Evolutionary conservation across 331 rosid species (phyloP).

Genomic region (Cydonia oblonga): DNA sequence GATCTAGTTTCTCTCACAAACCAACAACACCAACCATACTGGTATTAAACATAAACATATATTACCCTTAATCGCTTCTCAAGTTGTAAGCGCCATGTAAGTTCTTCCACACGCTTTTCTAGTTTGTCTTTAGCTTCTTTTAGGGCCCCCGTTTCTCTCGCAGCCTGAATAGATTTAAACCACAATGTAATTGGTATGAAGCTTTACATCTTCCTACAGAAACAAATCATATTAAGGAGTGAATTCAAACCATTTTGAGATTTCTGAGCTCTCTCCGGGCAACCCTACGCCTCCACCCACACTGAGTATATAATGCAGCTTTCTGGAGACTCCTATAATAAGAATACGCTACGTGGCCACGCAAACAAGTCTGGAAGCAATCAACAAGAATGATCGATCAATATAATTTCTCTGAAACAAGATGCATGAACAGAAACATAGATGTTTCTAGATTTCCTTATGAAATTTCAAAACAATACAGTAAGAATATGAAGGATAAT

Average conservation of each 20-base stretch:
- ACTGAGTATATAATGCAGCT: constrained; percentile 75
- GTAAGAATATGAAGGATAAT: constrained; percentile 12
- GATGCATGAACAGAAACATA: background rate
- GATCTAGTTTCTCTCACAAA: background rate
- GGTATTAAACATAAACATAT: constrained; percentile 4
- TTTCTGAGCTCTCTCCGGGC: constrained; percentile 88
- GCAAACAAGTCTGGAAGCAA: constrained; percentile 65
- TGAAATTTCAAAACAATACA: constrained; percentile 6
- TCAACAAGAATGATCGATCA: background rate
- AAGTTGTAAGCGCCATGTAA: constrained; percentile 96
- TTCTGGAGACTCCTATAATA: constrained; percentile 77
- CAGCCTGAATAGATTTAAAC: constrained; percentile 54
- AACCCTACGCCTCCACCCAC: constrained; percentile 92
- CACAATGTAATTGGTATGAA: constrained; percentile 2
- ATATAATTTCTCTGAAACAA: background rate
- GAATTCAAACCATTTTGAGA: constrained; percentile 75
- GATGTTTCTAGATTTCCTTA: constrained; percentile 6
- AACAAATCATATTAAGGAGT: constrained; percentile 5
- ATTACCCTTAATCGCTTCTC: constrained; percentile 93
- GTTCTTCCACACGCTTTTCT: constrained; percentile 99
- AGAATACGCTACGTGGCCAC: constrained; percentile 56
- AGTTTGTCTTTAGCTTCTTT: constrained; percentile 98
- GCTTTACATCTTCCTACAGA: constrained; percentile 13
- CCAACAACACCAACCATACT: constrained; percentile 10
- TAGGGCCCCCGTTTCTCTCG: constrained; percentile 97